Evolutionary conservation across 1,284 basidiomycete genomes (phyloP).

Genomic region (Lentinula novae-zelandiae): DNA sequence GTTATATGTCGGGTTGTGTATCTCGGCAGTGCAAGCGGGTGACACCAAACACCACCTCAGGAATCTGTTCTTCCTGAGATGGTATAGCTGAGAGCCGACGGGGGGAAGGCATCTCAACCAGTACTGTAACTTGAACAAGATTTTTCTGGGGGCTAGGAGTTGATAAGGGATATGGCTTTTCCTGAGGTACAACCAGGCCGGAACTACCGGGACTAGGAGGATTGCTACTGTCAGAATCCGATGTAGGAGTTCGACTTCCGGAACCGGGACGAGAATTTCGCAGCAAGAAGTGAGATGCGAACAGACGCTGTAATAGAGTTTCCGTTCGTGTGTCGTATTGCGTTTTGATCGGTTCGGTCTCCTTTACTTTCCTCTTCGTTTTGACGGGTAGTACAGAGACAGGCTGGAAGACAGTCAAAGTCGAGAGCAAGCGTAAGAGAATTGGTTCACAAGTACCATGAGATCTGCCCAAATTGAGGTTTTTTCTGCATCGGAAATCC

Average conservation of each 20-base stretch:
- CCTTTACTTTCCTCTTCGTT: constrained; percentile 28
- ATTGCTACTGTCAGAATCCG: background rate
- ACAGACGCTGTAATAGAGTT: constrained; percentile 21
- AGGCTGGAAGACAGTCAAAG: constrained; percentile 22
- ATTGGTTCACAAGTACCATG: constrained; percentile 37
- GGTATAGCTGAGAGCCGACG: background rate
- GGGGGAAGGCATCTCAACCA: constrained; percentile 60
- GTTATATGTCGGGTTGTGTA: background rate
- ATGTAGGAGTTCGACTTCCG: background rate
- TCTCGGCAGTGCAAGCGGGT: constrained; percentile 26
- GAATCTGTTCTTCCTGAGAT: constrained; percentile 33
- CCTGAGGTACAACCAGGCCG: constrained; percentile 5
- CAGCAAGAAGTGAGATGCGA: background rate
- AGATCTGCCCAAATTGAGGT: constrained; percentile 43
- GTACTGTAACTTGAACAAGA: constrained; percentile 48
- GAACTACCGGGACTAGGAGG: constrained; percentile 6
- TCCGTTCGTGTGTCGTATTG: background rate
- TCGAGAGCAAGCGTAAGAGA: constrained; percentile 4
- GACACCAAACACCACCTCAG: constrained; percentile 44
- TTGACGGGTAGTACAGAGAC: constrained; percentile 32
- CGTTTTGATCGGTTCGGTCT: constrained; percentile 10
- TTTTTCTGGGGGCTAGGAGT: background rate
- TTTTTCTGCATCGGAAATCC: constrained; percentile 29
- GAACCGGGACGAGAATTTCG: background rate
- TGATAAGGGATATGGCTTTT: constrained; percentile 4